phyloP scores from a whole-genome alignment of 2,329 filamentous ascomycete genomes.

The Podosphaera fusca region DNA sequence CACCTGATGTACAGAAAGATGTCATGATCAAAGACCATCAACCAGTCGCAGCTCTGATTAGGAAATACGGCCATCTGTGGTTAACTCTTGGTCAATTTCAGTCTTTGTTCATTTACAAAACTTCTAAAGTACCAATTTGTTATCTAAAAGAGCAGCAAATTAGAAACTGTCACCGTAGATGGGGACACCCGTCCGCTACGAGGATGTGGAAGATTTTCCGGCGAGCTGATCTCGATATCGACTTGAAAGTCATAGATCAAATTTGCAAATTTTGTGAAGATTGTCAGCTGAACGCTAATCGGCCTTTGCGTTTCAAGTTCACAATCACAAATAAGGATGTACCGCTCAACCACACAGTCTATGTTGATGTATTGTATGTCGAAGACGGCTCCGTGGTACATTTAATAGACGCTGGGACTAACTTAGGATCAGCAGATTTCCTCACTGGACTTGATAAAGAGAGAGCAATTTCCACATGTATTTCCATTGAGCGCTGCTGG shows the following conservation, averaged over 20 bases:
- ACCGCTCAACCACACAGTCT: neutral
- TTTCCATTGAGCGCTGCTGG: neutral
- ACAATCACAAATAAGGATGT: neutral
- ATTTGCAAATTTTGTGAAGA: neutral
- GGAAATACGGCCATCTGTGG: neutral
- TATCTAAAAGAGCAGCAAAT: constrained; percentile 1
- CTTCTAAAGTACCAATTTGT: neutral
- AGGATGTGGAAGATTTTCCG: neutral
- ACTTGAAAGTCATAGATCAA: neutral
- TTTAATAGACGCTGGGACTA: neutral
- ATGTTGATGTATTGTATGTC: neutral
- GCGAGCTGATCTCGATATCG: neutral
- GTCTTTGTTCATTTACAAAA: no score
- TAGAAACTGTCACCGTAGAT: neutral
- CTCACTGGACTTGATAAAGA: neutral
- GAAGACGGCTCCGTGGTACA: neutral
- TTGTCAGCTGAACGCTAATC: neutral
- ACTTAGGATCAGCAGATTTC: constrained; percentile 1
- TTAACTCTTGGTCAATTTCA: neutral
- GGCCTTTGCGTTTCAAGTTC: neutral
- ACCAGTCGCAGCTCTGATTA: neutral
- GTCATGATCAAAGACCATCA: neutral
- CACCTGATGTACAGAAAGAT: no score
- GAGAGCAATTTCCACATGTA: neutral
- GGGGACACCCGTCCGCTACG: neutral